Conservation (phyloP, 1,284 basidiomycete genomes). For the Pyrrhoderma lamaoense region DNA sequence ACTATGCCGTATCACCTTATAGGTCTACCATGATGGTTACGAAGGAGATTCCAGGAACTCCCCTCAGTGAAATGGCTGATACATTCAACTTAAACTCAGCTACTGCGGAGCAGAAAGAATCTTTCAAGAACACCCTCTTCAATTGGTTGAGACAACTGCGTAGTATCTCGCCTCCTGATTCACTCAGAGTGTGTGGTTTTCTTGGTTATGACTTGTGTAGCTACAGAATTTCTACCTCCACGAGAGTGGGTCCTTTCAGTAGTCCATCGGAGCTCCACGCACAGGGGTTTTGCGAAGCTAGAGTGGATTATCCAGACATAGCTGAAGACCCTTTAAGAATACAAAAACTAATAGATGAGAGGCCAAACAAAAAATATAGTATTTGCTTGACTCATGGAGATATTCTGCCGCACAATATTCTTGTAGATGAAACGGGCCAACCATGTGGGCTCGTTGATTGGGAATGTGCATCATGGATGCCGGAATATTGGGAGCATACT, state of each 20-base stretch:
- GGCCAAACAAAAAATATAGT: conserved; percentile 2
- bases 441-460: conserved; percentile 19
- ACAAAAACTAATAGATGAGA: not conserved
- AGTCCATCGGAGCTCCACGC: not conserved
- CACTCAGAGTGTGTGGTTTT: conserved; percentile 10
- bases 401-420: conserved; percentile 18
- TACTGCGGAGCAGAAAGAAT: not conserved
- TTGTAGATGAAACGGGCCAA: conserved; percentile 16
- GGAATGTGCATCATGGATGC: conserved; percentile 20
- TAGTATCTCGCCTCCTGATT: not conserved
- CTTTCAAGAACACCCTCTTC: not conserved
- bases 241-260: not conserved
- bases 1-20: no score
- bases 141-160: not conserved
- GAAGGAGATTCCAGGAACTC: not conserved
- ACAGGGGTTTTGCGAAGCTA: not conserved
- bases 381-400: conserved; percentile 19
- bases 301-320: not conserved
- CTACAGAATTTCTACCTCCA: conserved; percentile 1
- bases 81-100: not conserved
- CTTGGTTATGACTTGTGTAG: conserved; percentile 4
- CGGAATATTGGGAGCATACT: conserved; percentile 19
- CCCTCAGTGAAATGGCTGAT: not conserved
- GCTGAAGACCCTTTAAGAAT: not conserved
- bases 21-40: no score